phyloP scores from a whole-genome alignment of 139 green algal genomes.

The Coccomyxa sp. region DNA sequence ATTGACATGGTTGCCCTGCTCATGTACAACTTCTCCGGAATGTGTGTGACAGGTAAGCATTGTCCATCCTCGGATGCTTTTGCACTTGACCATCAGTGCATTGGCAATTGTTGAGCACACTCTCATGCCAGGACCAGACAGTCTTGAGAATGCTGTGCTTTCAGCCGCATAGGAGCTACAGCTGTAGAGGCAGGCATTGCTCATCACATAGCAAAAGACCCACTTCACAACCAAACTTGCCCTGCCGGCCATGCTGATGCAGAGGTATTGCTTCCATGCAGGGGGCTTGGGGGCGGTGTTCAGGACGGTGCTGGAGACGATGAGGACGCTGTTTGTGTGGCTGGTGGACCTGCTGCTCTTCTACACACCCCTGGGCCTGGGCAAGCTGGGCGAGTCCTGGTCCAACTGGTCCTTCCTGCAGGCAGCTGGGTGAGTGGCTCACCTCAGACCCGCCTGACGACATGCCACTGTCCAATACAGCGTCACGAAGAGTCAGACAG shows the following conservation, averaged over 20 bases:
- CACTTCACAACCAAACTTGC: neutral
- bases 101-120: too few relatives aligned
- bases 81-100: too few relatives aligned
- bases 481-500: neutral
- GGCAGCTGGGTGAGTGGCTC: conserved; percentile 27
- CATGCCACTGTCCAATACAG: neutral
- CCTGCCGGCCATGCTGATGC: neutral
- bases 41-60: conserved; percentile 56
- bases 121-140: neutral
- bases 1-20: conserved; percentile 71
- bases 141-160: too few relatives aligned
- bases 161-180: too few relatives aligned
- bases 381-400: conserved; percentile 61
- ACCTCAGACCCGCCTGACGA: neutral
- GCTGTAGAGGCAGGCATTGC: too few relatives aligned
- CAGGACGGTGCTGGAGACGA: conserved; percentile 71
- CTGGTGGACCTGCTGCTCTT: conserved; percentile 60
- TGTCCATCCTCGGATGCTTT: too few relatives aligned
- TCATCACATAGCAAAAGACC: too few relatives aligned
- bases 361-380: conserved; percentile 51
- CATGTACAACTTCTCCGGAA: conserved; percentile 67
- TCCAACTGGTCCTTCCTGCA: conserved; percentile 52
- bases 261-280: neutral
- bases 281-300: conserved; percentile 67
- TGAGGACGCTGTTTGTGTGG: conserved; percentile 70